Evolutionary conservation across 202 grass and related monocot species (phyloP).

Genomic region (Digitaria exilis): DNA sequence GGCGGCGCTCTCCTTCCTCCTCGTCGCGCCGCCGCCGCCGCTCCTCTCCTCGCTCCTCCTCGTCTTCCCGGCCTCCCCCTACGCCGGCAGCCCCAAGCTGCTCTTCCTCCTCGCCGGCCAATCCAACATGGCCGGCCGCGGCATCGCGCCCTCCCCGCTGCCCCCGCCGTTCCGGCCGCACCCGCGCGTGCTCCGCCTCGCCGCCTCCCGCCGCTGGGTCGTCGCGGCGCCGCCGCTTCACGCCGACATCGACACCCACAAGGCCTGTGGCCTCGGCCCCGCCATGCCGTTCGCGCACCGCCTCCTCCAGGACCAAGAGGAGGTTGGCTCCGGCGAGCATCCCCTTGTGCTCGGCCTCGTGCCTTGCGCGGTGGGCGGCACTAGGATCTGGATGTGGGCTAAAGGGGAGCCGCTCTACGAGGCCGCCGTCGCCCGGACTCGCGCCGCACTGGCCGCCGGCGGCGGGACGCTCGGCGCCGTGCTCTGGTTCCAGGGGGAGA

Average conservation of each 20-base stretch:
- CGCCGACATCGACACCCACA: slow-evolving; percentile 78
- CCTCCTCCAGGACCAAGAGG: slow-evolving; percentile 32
- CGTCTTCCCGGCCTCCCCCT: slow-evolving; percentile 37
- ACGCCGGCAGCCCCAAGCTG: slow-evolving; percentile 53
- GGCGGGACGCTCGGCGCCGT: slow-evolving; percentile 63
- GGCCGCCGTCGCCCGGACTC: slow-evolving; percentile 56
- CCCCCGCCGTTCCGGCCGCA: slow-evolving; percentile 43
- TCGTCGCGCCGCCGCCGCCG: slow-evolving; percentile 26
- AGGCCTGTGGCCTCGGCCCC: slow-evolving; percentile 87
- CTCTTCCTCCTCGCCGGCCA: slow-evolving; percentile 80
- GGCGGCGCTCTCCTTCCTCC: slow-evolving; percentile 40
- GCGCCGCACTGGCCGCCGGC: slow-evolving; percentile 46
- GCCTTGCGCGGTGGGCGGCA: slow-evolving; percentile 78
- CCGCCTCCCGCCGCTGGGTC: slow-evolving; percentile 59
- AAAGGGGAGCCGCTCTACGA: slow-evolving; percentile 64
- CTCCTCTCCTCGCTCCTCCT: slow-evolving; percentile 18
- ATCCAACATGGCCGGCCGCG: slow-evolving; percentile 87
- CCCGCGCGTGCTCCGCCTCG: slow-evolving; percentile 63
- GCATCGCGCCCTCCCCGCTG: neutral
- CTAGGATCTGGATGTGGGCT: slow-evolving; percentile 79
- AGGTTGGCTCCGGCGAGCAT: neutral
- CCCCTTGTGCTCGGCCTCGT: slow-evolving; percentile 68
- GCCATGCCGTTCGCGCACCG: slow-evolving; percentile 80
- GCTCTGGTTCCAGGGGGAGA: slow-evolving; percentile 96
- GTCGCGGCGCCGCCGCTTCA: slow-evolving; percentile 78